phyloP scores from a whole-genome alignment of 257 asterid genomes.

The Schizonepeta tenuifolia region DNA sequence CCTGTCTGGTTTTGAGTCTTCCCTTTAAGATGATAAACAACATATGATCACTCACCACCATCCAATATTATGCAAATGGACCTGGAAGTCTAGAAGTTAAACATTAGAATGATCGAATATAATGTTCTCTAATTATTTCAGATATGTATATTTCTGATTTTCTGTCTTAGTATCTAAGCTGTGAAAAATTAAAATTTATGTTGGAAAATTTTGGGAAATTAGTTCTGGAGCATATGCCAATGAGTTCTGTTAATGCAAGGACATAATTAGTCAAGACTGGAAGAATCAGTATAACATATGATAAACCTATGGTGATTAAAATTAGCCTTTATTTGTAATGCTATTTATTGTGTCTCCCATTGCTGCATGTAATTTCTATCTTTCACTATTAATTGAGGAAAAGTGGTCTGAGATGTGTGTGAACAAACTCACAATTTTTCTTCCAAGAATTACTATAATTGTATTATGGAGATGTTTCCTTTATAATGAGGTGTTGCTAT shows the following conservation, averaged over 20 bases:
- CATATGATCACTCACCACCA: not conserved
- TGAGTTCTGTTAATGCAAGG: not conserved
- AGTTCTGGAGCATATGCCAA: slow-evolving; percentile 4
- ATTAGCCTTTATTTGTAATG: slow-evolving; percentile 14
- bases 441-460: not conserved
- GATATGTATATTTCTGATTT: not conserved
- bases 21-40: slow-evolving; percentile 11
- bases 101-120: not conserved
- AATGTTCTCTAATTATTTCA: not conserved
- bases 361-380: slow-evolving; percentile 10
- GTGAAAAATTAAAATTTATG: not conserved
- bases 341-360: slow-evolving; percentile 9
- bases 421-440: not conserved
- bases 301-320: slow-evolving; percentile 1
- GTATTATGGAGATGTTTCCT: slow-evolving; percentile 15
- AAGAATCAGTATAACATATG: slow-evolving; percentile 19
- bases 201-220: slow-evolving; percentile 4
- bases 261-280: not conserved
- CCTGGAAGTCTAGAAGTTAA: slow-evolving; percentile 10
- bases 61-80: slow-evolving; percentile 17
- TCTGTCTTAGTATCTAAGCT: not conserved
- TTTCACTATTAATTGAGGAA: not conserved
- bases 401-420: slow-evolving; percentile 7
- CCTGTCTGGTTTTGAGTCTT: slow-evolving; percentile 14
- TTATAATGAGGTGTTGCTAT: slow-evolving; percentile 26